Conservation (phyloP, 148 eudicot genomes). For the Rhododendron williamsianum region DNA sequence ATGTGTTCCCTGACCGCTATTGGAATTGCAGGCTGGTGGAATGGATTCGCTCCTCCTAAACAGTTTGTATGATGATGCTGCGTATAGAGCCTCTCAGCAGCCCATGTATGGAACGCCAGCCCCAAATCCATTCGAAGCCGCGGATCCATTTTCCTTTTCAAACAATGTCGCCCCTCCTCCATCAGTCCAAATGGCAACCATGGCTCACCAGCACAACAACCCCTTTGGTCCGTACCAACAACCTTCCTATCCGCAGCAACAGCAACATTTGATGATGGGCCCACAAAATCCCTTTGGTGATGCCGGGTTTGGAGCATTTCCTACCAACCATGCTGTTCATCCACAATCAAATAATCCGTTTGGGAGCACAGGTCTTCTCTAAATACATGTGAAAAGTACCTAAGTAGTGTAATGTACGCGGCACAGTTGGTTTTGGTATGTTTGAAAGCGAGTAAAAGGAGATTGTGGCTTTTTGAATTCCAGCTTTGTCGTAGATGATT, state of each 20-base stretch:
- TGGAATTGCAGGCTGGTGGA: slow-evolving; percentile 74
- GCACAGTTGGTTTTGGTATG: slow-evolving; percentile 22
- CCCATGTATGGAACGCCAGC: slow-evolving; percentile 74
- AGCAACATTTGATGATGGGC: slow-evolving; percentile 30
- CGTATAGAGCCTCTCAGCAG: slow-evolving; percentile 78
- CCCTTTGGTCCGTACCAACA: slow-evolving; percentile 69
- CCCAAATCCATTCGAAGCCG: slow-evolving; percentile 78
- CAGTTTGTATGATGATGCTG: slow-evolving; percentile 78
- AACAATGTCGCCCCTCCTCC: slow-evolving; percentile 48
- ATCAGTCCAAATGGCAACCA: slow-evolving; percentile 62
- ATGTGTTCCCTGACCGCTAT: not conserved
- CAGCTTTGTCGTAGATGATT: slow-evolving; percentile 1
- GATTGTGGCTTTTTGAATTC: slow-evolving; percentile 4
- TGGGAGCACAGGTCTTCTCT: slow-evolving; percentile 43
- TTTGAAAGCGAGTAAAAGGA: slow-evolving; percentile 21
- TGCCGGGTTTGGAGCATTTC: slow-evolving; percentile 45
- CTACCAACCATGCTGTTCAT: slow-evolving; percentile 26
- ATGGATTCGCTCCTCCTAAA: slow-evolving; percentile 78
- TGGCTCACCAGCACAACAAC: slow-evolving; percentile 50
- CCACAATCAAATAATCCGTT: slow-evolving; percentile 44
- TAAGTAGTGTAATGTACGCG: slow-evolving; percentile 12
- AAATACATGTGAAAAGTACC: slow-evolving; percentile 8
- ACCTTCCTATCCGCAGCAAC: slow-evolving; percentile 50
- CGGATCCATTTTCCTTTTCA: slow-evolving; percentile 78
- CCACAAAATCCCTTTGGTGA: slow-evolving; percentile 51